These are phyloP conservation scores for Avena sativa DNA, from an alignment of 176 grass and related monocot genomes.

Conservation along the genomic window DNA sequence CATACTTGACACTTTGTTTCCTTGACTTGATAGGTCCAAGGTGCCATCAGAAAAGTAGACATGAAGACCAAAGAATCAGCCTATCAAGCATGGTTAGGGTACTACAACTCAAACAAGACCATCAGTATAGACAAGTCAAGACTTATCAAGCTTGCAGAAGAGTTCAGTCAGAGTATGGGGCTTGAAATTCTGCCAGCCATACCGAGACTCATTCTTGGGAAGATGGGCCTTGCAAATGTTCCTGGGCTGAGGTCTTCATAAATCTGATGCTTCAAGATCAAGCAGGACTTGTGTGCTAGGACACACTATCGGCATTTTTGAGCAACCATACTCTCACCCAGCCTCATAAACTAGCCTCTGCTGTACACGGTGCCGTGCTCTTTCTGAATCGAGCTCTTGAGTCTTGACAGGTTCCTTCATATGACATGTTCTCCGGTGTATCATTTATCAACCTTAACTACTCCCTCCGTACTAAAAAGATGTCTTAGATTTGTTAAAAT, in stretches of 20 bases:
- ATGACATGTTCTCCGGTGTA: not conserved
- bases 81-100: slow-evolving; percentile 96
- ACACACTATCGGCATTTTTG: not conserved
- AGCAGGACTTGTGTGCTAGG: slow-evolving; percentile 2
- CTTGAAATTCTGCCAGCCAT: slow-evolving; percentile 70
- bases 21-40: slow-evolving; percentile 58
- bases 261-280: not conserved
- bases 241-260: slow-evolving; percentile 62
- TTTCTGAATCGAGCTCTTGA: slow-evolving; percentile 24
- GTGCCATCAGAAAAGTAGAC: slow-evolving; percentile 56
- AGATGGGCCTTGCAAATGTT: slow-evolving; percentile 83
- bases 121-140: slow-evolving; percentile 65
- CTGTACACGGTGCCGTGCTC: not conserved
- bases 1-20: slow-evolving; percentile 14
- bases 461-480: too few relatives aligned
- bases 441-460: not conserved
- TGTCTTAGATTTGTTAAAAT: too few relatives aligned
- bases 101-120: slow-evolving; percentile 80
- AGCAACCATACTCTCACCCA: slow-evolving; percentile 3
- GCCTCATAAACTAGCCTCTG: not conserved
- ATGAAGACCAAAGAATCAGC: slow-evolving; percentile 79
- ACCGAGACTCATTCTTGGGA: slow-evolving; percentile 68
- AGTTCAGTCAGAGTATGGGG: slow-evolving; percentile 94
- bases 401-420: slow-evolving; percentile 1
- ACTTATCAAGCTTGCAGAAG: slow-evolving; percentile 73